Percentiles rank a stretch among this genome's conserved stretches.
These are phyloP conservation scores for Colletotrichum costaricense DNA, from an alignment of 2,329 filamentous ascomycete species.

Conservation along the genomic window DNA sequence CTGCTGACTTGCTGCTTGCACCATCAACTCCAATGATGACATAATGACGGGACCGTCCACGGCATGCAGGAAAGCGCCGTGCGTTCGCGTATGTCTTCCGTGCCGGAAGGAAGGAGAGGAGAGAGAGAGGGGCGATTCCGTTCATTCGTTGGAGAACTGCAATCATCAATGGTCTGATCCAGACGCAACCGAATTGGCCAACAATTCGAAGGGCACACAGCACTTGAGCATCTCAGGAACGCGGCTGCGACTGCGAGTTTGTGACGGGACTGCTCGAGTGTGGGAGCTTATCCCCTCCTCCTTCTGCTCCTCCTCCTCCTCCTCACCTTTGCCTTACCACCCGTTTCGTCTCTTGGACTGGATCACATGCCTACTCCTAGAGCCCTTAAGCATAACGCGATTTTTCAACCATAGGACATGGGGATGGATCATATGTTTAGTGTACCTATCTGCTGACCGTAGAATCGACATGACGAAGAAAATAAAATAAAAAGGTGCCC, in stretches of 20 bases:
- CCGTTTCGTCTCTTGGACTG: too few relatives aligned
- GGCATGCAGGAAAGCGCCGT: constrained; percentile 3
- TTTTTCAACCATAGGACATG: neutral
- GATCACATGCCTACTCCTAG: neutral
- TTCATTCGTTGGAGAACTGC: neutral
- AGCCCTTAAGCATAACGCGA: neutral
- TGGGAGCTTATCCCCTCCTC: neutral
- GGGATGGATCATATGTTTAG: neutral
- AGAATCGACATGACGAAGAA: constrained; percentile 8
- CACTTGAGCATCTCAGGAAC: neutral
- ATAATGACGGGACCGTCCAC: constrained; percentile 20
- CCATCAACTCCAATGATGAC: constrained; percentile 7
- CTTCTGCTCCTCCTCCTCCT: too few relatives aligned
- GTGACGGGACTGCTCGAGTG: neutral
- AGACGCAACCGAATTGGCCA: neutral
- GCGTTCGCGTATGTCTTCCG: constrained; percentile 5
- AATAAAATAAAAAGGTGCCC: neutral
- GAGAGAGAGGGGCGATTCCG: too few relatives aligned
- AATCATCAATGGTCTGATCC: neutral
- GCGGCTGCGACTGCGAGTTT: neutral
- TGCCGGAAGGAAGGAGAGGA: neutral
- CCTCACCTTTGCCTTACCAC: neutral
- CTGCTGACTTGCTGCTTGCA: neutral
- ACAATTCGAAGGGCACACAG: neutral
- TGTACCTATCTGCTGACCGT: constrained; percentile 3